Evolutionary conservation across 768 basidiomycete species (phyloP).

Genomic region (Pholiota conissans): DNA sequence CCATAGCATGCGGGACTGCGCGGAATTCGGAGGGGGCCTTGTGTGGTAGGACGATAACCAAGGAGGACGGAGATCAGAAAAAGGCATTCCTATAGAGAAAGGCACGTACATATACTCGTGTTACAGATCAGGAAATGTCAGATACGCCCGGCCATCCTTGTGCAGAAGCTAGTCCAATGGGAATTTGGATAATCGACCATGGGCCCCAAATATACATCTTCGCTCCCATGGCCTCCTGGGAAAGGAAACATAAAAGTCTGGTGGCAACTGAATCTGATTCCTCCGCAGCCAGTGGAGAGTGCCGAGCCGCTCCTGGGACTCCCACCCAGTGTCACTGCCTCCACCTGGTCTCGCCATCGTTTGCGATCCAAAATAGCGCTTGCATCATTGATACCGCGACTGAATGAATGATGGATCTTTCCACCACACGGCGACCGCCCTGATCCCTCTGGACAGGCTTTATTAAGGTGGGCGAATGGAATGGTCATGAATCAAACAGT

Average conservation of each 20-base stretch:
- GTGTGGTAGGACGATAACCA: constrained; percentile 29
- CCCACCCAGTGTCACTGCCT: constrained; percentile 11
- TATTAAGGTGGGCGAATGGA: neutral
- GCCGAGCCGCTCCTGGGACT: constrained; percentile 2
- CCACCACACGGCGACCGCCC: neutral
- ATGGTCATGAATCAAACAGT: neutral
- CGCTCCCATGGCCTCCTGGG: constrained; percentile 21
- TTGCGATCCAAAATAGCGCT: constrained; percentile 11
- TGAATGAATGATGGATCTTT: constrained; percentile 6
- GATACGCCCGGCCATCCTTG: constrained; percentile 21
- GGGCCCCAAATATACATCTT: constrained; percentile 16
- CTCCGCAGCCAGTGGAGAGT: constrained; percentile 12
- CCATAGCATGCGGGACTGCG: constrained; percentile 24
- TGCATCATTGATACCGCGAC: constrained; percentile 10
- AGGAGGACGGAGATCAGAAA: constrained; percentile 28
- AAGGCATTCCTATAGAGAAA: constrained; percentile 22
- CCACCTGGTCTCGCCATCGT: no score
- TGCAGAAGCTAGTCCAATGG: constrained; percentile 22
- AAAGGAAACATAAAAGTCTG: constrained; percentile 12
- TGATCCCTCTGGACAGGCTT: neutral
- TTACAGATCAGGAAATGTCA: constrained; percentile 22
- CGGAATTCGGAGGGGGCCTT: constrained; percentile 31
- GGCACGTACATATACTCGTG: constrained; percentile 28
- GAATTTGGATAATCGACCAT: constrained; percentile 17
- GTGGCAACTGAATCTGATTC: constrained; percentile 21